These are phyloP conservation scores for Purpureocillium lavendulum DNA, from an alignment of 2,329 filamentous ascomycete genomes.

Conservation along the genomic window DNA sequence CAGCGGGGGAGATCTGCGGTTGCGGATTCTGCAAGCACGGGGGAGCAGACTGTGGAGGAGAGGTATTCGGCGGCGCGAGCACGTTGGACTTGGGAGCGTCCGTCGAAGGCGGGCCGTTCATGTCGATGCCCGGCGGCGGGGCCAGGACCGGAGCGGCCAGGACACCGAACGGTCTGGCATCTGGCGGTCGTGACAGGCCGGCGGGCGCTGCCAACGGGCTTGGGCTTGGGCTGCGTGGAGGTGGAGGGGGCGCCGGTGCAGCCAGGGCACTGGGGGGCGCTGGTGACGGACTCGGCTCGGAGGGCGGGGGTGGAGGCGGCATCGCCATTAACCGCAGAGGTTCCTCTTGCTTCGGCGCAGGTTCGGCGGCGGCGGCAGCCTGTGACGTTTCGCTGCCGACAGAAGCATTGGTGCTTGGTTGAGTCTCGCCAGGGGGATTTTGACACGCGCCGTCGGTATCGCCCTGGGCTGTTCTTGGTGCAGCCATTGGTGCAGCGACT, in stretches of 20 bases:
- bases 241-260: constrained; percentile 7
- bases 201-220: constrained; percentile 11
- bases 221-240: neutral
- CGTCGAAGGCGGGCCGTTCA: constrained; percentile 14
- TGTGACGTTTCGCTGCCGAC: neutral
- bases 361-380: neutral
- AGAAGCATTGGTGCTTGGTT: too few relatives aligned
- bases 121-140: constrained; percentile 21
- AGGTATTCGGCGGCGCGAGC: constrained; percentile 35
- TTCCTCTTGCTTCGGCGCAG: constrained; percentile 4
- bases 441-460: neutral
- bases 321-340: constrained; percentile 9
- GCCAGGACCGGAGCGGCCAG: constrained; percentile 29
- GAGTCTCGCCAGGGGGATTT: neutral
- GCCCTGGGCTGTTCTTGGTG: too few relatives aligned
- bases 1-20: neutral
- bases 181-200: constrained; percentile 14
- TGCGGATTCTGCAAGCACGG: neutral
- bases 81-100: constrained; percentile 32
- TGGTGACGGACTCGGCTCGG: constrained; percentile 9
- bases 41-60: constrained; percentile 18
- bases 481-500: too few relatives aligned
- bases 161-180: constrained; percentile 21
- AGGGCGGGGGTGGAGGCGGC: constrained; percentile 11
- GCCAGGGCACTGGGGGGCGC: constrained; percentile 9